Evolutionary conservation across 257 asterid genomes (phyloP).

Genomic region (Solanum rostratum): DNA sequence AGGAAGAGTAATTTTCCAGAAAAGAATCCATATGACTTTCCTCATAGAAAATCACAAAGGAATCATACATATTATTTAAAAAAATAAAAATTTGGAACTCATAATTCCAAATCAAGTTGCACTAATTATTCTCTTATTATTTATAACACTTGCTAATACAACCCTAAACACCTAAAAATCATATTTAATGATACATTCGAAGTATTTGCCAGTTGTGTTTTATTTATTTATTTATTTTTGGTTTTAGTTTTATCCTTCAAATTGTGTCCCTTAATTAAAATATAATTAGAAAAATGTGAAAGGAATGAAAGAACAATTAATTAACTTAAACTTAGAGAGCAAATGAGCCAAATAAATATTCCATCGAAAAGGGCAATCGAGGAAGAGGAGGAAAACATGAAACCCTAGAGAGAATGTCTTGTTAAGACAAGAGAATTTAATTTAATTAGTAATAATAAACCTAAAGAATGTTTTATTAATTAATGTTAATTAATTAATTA

Average conservation of each 20-base stretch:
- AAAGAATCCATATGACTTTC: background rate
- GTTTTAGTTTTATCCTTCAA: background rate
- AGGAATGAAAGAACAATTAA: background rate
- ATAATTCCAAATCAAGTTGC: background rate
- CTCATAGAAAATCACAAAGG: background rate
- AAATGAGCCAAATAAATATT: background rate
- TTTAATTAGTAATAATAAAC: background rate
- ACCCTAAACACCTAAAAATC: background rate
- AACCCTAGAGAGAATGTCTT: background rate
- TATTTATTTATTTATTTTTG: too few relatives aligned
- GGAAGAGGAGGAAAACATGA: background rate
- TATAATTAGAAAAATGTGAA: background rate
- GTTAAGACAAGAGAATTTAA: background rate
- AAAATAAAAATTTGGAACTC: background rate
- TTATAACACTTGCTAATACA: background rate
- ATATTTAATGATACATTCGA: background rate
- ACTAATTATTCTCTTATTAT: background rate
- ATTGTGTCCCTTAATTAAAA: background rate
- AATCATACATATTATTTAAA: background rate
- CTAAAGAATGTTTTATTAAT: background rate
- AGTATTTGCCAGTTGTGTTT: background rate
- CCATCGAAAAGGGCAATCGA: background rate
- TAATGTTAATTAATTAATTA: background rate
- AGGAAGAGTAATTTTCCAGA: background rate
- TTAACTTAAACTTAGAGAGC: background rate